Evolutionary conservation across 768 basidiomycete genomes (phyloP).

Genomic region (Lactarius hatsudake): DNA sequence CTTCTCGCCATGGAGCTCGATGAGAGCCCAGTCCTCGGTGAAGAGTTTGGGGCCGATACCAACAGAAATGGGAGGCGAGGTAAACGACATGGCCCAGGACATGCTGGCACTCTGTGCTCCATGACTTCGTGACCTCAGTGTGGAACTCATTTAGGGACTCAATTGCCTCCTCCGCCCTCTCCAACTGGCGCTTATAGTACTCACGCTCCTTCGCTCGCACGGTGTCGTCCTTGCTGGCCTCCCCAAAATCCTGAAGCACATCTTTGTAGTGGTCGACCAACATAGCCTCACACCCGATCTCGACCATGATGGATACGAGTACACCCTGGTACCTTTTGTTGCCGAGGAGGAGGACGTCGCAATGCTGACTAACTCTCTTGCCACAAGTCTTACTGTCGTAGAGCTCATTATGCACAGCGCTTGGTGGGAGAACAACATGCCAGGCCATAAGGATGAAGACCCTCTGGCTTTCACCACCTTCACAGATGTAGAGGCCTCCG

Average conservation of each 20-base stretch:
- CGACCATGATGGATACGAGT: background rate
- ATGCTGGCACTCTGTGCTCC: background rate
- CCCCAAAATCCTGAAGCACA: background rate
- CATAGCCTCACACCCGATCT: background rate
- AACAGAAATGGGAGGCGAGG: constrained; percentile 23
- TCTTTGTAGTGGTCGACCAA: background rate
- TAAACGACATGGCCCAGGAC: background rate
- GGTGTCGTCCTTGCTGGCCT: background rate
- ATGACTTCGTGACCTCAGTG: background rate
- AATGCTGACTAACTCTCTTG: background rate
- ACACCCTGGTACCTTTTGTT: background rate
- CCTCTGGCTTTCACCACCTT: constrained; percentile 28
- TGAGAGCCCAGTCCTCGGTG: constrained; percentile 32
- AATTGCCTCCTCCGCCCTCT: background rate
- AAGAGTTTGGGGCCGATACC: constrained; percentile 13
- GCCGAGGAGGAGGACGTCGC: background rate
- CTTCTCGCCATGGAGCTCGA: constrained; percentile 32
- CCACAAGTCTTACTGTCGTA: background rate
- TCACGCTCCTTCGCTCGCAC: background rate
- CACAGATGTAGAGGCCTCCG: constrained; percentile 35
- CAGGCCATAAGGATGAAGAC: constrained; percentile 35
- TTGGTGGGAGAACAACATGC: constrained; percentile 39
- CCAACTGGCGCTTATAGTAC: background rate
- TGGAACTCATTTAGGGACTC: background rate
- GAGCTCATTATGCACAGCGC: constrained; percentile 18